These are phyloP conservation scores for Diophrys sp. DNA, from an alignment of 73 alveolate genomes.

Conservation along the genomic window DNA sequence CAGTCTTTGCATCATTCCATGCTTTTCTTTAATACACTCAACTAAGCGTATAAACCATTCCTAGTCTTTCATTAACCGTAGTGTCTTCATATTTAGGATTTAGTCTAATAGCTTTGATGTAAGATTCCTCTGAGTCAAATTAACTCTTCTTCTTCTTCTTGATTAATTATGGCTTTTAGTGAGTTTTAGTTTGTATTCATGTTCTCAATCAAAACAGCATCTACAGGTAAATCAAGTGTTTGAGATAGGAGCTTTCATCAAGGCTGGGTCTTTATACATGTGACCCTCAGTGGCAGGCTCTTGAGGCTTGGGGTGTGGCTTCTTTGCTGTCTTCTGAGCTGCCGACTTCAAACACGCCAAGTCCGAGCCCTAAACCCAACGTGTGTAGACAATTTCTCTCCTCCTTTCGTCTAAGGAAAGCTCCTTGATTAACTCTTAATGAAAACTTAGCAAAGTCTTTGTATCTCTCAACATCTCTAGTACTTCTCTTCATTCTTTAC, in stretches of 20 bases:
- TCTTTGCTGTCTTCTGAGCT: no score
- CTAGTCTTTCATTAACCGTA: slow-evolving; percentile 74
- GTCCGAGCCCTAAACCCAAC: background rate
- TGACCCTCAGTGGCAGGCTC: no score
- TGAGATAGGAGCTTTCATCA: no score
- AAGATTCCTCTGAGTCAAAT: slow-evolving; percentile 85
- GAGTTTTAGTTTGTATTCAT: no score
- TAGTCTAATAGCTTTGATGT: slow-evolving; percentile 74
- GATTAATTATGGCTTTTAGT: no score
- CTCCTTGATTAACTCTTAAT: background rate
- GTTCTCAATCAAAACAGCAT: no score
- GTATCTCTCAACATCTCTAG: background rate
- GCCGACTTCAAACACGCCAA: slow-evolving; percentile 12
- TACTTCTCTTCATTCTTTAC: slow-evolving; percentile 31
- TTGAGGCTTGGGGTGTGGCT: no score
- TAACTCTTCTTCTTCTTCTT: slow-evolving; percentile 31
- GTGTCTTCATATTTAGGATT: slow-evolving; percentile 37
- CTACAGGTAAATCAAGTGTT: no score
- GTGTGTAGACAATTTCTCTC: background rate
- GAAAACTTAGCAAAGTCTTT: slow-evolving; percentile 16
- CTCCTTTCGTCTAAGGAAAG: slow-evolving; percentile 12
- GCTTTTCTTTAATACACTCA: slow-evolving; percentile 95
- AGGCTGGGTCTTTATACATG: no score
- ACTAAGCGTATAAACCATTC: slow-evolving; percentile 90
- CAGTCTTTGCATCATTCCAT: slow-evolving; percentile 96